Evolutionary conservation across 2,329 filamentous ascomycete species (phyloP).

Genomic region (Diplodia seriata): DNA sequence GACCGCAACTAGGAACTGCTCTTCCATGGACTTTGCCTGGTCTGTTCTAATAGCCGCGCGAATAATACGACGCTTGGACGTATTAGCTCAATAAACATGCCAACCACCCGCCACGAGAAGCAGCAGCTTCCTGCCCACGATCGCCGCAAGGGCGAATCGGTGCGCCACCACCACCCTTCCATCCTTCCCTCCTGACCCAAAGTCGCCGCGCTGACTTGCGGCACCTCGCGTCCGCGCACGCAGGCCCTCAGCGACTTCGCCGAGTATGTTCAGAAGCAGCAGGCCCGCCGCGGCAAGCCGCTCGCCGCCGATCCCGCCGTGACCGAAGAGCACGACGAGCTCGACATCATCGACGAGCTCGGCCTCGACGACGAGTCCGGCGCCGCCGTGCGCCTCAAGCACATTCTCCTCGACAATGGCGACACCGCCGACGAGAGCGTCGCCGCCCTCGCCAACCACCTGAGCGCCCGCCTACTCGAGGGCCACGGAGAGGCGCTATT

Average conservation of each 20-base stretch:
- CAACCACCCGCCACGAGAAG: constrained; percentile 55
- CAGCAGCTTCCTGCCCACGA: constrained; percentile 72
- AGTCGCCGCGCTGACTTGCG: neutral
- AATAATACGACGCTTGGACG: constrained; percentile 28
- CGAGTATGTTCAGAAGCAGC: constrained; percentile 96
- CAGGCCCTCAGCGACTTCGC: constrained; percentile 92
- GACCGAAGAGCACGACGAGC: constrained; percentile 79
- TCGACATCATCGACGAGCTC: constrained; percentile 85
- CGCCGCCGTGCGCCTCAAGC: constrained; percentile 70
- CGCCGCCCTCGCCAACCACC: constrained; percentile 67
- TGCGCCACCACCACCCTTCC: constrained; percentile 52
- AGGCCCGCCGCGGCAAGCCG: constrained; percentile 67
- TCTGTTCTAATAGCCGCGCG: constrained; percentile 31
- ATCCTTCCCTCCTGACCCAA: constrained; percentile 23
- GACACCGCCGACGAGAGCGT: constrained; percentile 64
- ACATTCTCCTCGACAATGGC: constrained; percentile 69
- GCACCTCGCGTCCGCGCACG: neutral
- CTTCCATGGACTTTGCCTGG: constrained; percentile 33
- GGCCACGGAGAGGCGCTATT: constrained; percentile 90
- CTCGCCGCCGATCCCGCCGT: constrained; percentile 40
- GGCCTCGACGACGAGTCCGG: constrained; percentile 74
- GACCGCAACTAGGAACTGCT: constrained; percentile 16
- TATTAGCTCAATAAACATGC: constrained; percentile 38
- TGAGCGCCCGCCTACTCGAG: constrained; percentile 76
- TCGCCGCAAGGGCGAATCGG: constrained; percentile 84